A percentile compares a stretch with the other conserved stretches of the same genome.
Conservation (phyloP, 495 filamentous ascomycete species). For the Aspergillus egyptiacus region DNA sequence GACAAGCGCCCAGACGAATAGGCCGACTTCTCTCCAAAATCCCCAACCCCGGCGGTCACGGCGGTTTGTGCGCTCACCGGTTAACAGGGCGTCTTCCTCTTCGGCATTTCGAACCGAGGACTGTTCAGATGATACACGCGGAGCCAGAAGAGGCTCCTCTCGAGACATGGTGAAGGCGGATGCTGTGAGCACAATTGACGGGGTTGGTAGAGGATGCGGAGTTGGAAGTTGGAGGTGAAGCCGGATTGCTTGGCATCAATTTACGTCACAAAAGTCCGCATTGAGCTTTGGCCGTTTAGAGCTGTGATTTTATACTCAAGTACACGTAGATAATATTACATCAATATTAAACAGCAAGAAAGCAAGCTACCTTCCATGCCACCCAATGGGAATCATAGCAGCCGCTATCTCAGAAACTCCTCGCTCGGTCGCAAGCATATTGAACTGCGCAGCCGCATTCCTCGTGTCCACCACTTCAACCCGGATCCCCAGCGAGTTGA, state of each 20-base stretch:
- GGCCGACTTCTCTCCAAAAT: slow-evolving; percentile 62
- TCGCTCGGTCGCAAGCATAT: slow-evolving; percentile 77
- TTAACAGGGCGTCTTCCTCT: slow-evolving; percentile 63
- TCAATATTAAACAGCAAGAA: not conserved
- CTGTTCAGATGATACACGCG: slow-evolving; percentile 40
- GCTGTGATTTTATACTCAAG: not conserved
- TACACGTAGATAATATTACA: slow-evolving; percentile 1
- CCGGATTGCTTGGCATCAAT: not conserved
- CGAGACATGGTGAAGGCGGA: slow-evolving; percentile 31
- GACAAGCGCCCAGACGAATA: slow-evolving; percentile 84
- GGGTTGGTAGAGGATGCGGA: not conserved
- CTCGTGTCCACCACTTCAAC: slow-evolving; percentile 88
- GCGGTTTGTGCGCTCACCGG: slow-evolving; percentile 44
- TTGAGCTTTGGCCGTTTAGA: not conserved
- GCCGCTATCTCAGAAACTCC: slow-evolving; percentile 77
- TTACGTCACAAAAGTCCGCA: not conserved
- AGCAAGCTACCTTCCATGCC: slow-evolving; percentile 48
- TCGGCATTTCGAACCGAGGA: slow-evolving; percentile 44
- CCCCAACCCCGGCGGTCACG: slow-evolving; percentile 34
- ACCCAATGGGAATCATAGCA: slow-evolving; percentile 81
- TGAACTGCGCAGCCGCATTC: slow-evolving; percentile 90
- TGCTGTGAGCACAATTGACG: not conserved
- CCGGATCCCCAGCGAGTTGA: slow-evolving; percentile 74
- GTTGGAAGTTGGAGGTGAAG: not conserved
- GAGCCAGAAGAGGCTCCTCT: slow-evolving; percentile 41